Evolutionary conservation across 108 stramenopile genomes (phyloP).

Genomic region (Cyclotella sp.): DNA sequence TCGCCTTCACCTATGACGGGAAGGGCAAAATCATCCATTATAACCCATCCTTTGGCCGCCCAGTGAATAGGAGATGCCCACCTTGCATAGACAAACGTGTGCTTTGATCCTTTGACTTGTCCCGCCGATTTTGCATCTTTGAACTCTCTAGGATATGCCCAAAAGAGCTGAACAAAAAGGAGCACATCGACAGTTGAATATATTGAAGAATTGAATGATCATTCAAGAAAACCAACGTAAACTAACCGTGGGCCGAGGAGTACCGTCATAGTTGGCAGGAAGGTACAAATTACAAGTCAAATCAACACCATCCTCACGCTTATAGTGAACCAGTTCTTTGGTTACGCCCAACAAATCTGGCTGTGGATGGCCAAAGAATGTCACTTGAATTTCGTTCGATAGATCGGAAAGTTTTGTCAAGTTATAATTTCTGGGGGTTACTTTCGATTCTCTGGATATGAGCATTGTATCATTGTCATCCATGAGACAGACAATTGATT

Average conservation of each 20-base stretch:
- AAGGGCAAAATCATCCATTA: slow-evolving; percentile 55
- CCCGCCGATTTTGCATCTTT: slow-evolving; percentile 55
- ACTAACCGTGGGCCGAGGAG: slow-evolving; percentile 45
- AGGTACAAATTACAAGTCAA: slow-evolving; percentile 57
- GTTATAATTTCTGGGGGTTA: slow-evolving; percentile 48
- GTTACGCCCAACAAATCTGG: slow-evolving; percentile 54
- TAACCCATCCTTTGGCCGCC: slow-evolving; percentile 58
- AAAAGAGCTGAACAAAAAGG: slow-evolving; percentile 29
- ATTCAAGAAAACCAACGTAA: background rate
- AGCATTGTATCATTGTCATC: slow-evolving; percentile 53
- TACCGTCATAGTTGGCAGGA: slow-evolving; percentile 55
- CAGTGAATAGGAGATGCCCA: slow-evolving; percentile 61
- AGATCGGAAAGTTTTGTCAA: slow-evolving; percentile 38
- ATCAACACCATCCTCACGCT: slow-evolving; percentile 57
- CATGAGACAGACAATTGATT: slow-evolving; percentile 47
- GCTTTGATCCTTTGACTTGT: slow-evolving; percentile 51
- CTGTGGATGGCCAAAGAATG: slow-evolving; percentile 54
- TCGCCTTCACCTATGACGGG: slow-evolving; percentile 58
- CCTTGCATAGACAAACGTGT: slow-evolving; percentile 47
- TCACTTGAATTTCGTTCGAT: slow-evolving; percentile 42
- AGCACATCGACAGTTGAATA: background rate
- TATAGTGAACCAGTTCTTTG: slow-evolving; percentile 55
- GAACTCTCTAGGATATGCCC: slow-evolving; percentile 63
- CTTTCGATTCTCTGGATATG: slow-evolving; percentile 53
- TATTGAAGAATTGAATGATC: background rate